Evolutionary conservation across 129 eudicot species (phyloP), one percentile per base, ranked within the genome.

Genomic region (Flaveria sonorensis): DNA sequence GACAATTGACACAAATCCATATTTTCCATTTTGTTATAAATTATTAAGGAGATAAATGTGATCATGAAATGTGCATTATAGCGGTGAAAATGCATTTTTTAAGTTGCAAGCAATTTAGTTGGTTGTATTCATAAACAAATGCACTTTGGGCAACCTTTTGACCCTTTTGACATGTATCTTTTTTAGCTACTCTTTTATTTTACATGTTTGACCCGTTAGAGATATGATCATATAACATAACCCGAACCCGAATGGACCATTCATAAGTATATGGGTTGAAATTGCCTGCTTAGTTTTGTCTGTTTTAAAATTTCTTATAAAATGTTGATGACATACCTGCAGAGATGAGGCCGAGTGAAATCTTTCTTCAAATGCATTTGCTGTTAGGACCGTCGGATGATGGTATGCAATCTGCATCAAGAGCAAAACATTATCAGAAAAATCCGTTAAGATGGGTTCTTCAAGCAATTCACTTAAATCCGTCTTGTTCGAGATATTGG

Each of bases 401-500:
- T 14, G 83, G 71, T 55, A 60, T 77, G 32, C 68, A 42, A 24
- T 24, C 71, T 32, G 64, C 85, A 43, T 66, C 89, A 8, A 18
- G 77, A 72, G 30, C 64, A 23, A 83, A 84, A 75, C 53, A 56
- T 6, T 2, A 65, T 78, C 52, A 51, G 39, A 79, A 74, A 40
- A 83, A 53, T 60, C 83, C 90, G 9, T 77, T 84, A 74, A 82
- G 85, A 77, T 92, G 90, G 90, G 72, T 90, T 77, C 90, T 91
- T 62, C 89, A 82, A 39, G 98, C 97, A 47, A 87, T 93, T 71
- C 98, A 93, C 77, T 59, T 87, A 85, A 89, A 93, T 77, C 97
- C 97, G 3, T 88, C 97, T 12, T 93, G 96, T 79, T 78, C 86
- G 67, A 91, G 98, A 85, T 93, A 93, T 74, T 89, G 98, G 98